Base-by-base conservation (phyloP, 23 red algal genomes). In the Agarophyton chilense region DNA sequence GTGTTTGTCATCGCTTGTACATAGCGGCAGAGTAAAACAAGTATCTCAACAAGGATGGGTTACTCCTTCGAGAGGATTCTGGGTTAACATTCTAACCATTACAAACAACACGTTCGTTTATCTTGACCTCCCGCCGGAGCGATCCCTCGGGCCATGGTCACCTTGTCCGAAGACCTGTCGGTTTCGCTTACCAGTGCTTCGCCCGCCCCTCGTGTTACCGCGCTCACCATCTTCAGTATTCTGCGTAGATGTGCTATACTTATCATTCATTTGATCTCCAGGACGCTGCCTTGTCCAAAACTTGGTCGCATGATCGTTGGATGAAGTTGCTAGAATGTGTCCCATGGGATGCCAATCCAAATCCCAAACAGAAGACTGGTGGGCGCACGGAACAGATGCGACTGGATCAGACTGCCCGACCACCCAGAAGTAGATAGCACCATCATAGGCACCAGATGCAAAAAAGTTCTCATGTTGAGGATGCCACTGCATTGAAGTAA, bases 271-370 rank as follows among this genome's bases (percentile, higher is more conserved):
- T 54, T 81, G 75, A 72, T 91, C 88, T 72, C 88, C 88, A 12
- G 88, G 88, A 42, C 88, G 65, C 44, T 81, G 88, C 4, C 88
- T 52, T 2, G 88, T 91, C 97, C 97, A 99, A 57, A 99, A 99
- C 75, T 95, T 95, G 13, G 97, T 99, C 9, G 88, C 81, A 29
- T 95, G 90, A 71, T 99, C 97, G 60, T 96, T 96, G 22, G 89
- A 90, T 38, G 93, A 88, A 21, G 93, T 90, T 26, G 95, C 97
- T 16, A 99, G 70, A 46, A 99, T 94, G 67, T 99, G 97, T 10
- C 97, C 97, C 60, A 95, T 77, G 56, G 97, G 97, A 65, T 99
- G 97, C 97, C 97, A 99, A 60, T 95, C 88, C 29, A 99, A 40
- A 40, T 99, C 97, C 97, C 97, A 99, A 2, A 99, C 90, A 2